Evolutionary conservation across 2,329 filamentous ascomycete genomes (phyloP).

Genomic region (Trichoderma brevicompactum): DNA sequence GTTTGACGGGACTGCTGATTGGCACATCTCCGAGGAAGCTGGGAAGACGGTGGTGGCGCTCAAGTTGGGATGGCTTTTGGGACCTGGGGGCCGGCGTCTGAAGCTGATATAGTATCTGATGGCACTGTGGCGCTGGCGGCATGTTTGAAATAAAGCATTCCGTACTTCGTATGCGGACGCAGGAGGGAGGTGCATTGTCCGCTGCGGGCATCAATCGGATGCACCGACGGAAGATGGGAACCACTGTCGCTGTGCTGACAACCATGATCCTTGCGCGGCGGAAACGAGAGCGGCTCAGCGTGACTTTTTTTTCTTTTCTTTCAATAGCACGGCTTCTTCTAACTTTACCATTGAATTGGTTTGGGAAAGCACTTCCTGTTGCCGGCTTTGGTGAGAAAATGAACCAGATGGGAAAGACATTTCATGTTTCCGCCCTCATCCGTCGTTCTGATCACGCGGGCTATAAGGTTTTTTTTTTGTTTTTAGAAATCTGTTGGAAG

Average conservation of each 20-base stretch:
- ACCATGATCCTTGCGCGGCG: not conserved
- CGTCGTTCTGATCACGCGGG: constrained; percentile 24
- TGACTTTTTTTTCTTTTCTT: no score
- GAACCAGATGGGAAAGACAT: constrained; percentile 1
- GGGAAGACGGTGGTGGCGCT: constrained; percentile 17
- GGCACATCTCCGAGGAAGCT: constrained; percentile 26
- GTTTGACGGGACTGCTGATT: constrained; percentile 12
- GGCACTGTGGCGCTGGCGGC: constrained; percentile 6
- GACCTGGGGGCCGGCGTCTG: not conserved
- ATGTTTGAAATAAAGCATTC: constrained; percentile 15
- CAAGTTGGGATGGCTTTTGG: not conserved
- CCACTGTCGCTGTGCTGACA: not conserved
- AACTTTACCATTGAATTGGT: not conserved
- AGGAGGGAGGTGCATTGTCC: not conserved
- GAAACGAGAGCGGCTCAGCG: not conserved
- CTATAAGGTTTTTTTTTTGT: not conserved
- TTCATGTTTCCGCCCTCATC: constrained; percentile 5
- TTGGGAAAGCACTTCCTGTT: not conserved
- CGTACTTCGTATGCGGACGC: not conserved
- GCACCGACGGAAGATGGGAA: not conserved
- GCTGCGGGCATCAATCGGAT: not conserved
- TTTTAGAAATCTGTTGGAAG: not conserved
- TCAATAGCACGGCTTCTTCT: not conserved
- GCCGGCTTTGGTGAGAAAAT: not conserved
- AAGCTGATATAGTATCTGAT: constrained; percentile 2